phyloP scores from a whole-genome alignment of 2,329 filamentous ascomycete species.

The Furcasterigmium furcatum region DNA sequence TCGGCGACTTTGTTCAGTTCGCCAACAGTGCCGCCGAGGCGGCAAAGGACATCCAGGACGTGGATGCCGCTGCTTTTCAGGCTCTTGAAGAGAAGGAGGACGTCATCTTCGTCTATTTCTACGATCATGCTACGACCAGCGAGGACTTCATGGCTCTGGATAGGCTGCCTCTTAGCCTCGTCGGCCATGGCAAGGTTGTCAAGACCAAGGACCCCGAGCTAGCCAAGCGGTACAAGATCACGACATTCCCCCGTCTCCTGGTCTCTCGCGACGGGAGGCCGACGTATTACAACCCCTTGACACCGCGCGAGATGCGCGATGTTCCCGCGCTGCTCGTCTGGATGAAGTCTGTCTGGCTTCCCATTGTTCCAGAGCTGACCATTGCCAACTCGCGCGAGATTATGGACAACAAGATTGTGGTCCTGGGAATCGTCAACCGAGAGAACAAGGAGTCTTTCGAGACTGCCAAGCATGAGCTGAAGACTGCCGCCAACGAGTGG shows the following conservation, averaged over 20 bases:
- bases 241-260: constrained; percentile 90
- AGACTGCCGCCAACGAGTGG: constrained; percentile 94
- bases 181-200: constrained; percentile 88
- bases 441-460: constrained; percentile 77
- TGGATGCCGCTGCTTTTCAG: constrained; percentile 73
- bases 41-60: constrained; percentile 73
- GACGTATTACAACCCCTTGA: constrained; percentile 83
- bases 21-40: constrained; percentile 82
- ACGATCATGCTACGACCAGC: constrained; percentile 87
- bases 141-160: constrained; percentile 92
- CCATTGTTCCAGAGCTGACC: constrained; percentile 90
- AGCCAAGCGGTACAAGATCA: constrained; percentile 85
- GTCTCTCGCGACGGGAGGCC: constrained; percentile 87
- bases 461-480: constrained; percentile 81
- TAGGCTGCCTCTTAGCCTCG: constrained; percentile 78
- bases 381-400: constrained; percentile 89
- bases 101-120: constrained; percentile 96
- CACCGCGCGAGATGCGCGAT: constrained; percentile 90
- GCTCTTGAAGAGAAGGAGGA: constrained; percentile 89
- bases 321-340: constrained; percentile 73
- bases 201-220: constrained; percentile 81
- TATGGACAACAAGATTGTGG: constrained; percentile 93
- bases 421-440: constrained; percentile 82
- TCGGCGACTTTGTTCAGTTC: constrained; percentile 86
- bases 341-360: constrained; percentile 97